Percentiles rank a stretch among this genome's conserved stretches.
Evolutionary conservation across 495 filamentous ascomycete species (phyloP).

Genomic region (Penicillium turbatum): DNA sequence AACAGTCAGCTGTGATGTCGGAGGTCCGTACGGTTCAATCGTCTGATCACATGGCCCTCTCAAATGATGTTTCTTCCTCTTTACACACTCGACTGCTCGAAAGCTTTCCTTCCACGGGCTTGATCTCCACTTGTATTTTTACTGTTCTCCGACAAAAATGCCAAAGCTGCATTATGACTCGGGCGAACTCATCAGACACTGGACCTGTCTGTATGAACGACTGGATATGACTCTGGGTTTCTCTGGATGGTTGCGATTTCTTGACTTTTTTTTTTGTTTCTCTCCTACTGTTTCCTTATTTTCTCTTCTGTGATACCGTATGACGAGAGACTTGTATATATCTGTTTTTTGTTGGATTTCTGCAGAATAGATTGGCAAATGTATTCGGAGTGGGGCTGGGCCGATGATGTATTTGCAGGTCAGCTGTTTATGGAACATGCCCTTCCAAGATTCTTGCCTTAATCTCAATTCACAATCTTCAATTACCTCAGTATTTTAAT

Average conservation of each 20-base stretch:
- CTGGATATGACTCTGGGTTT: conserved; percentile 36
- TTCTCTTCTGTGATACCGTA: conserved; percentile 15
- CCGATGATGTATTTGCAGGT: conserved; percentile 32
- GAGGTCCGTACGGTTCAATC: conserved; percentile 2
- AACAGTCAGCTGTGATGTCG: conserved; percentile 34
- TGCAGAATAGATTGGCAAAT: conserved; percentile 8
- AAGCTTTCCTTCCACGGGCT: conserved; percentile 10
- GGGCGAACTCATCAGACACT: conserved; percentile 28
- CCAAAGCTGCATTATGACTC: conserved; percentile 20
- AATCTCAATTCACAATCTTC: not conserved
- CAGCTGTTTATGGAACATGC: conserved; percentile 21
- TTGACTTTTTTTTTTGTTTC: conserved; percentile 14
- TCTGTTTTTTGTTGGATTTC: conserved; percentile 11
- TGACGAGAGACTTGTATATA: conserved; percentile 27
- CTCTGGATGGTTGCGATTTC: conserved; percentile 21
- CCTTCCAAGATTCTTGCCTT: conserved; percentile 12
- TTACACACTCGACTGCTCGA: not conserved
- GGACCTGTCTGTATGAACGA: conserved; percentile 37
- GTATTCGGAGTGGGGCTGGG: conserved; percentile 11
- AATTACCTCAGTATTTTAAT: not conserved
- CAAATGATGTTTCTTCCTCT: conserved; percentile 14
- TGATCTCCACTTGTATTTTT: conserved; percentile 32
- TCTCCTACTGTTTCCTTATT: conserved; percentile 6
- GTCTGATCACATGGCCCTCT: conserved; percentile 16
- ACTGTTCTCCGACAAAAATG: conserved; percentile 30